Evolutionary conservation across 75 land plant species (phyloP), one percentile per base, ranked within the genome.

Genomic region (Pinus taeda): DNA sequence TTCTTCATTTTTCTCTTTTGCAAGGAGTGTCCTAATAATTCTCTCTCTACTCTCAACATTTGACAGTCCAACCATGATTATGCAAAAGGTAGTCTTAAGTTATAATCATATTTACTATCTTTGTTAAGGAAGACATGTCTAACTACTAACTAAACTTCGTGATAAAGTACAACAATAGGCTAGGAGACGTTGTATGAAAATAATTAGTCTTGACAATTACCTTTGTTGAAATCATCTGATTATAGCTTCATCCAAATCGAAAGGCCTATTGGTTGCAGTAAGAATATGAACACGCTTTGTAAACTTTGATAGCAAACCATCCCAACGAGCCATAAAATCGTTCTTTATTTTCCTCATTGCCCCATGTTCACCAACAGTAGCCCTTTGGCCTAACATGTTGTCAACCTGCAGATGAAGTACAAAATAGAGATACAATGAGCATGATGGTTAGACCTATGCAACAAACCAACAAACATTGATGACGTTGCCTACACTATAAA

Each of bases 201-300:
- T 63, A 2, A 63, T 30, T 24, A 24, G 12, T 63, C 66, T 14
- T n/a, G 17, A 74, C n/a, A 58, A 37, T 59, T 42, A 85, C 87
- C 87, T 85, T 63, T 85, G 81, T n/a, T 85, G 81, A 56, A 85
- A 83, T 26, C 87, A 75, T 57, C 87, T 72, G 26, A 85, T 85
- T 4, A 85, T 84, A 37, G 87, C 87, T 65, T 85, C 87, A 73
- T 85, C 87, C 3, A 85, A 82, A 64, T 85, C 87, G 74, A 85
- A 85, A n/a, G 87, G 87, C 33, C 87, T 76, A 59, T 85, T 85
- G 45, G 87, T 85, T 63, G 87, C 87, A 15, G 85, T 85, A 64
- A 85, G 56, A 24, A 85, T 85, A 37, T 79, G 74, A 53, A 85
- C 79, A 30, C 81, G 73, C 57, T 85, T 85, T 72, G 74, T 79